Conservation (phyloP, 352 stramenopile genomes). For the Pythium chondricola region DNA sequence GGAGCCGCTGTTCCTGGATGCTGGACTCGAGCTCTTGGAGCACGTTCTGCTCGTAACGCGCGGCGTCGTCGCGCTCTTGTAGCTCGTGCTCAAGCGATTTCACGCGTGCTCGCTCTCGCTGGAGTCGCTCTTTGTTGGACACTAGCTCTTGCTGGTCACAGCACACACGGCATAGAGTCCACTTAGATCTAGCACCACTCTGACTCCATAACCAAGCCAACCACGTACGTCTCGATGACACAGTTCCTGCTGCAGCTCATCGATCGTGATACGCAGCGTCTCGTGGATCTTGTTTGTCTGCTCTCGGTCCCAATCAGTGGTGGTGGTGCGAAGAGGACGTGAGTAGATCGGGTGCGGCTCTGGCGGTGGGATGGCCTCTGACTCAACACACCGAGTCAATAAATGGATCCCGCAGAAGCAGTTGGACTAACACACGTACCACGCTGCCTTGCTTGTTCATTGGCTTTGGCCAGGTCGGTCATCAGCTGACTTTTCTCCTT, state of each 20-base stretch:
- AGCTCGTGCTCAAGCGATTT: slow-evolving; percentile 56
- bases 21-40: slow-evolving; percentile 44
- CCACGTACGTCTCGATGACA: slow-evolving; percentile 43
- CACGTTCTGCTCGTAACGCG: slow-evolving; percentile 23
- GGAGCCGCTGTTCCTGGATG: slow-evolving; percentile 46
- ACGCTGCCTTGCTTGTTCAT: not conserved
- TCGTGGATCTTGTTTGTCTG: slow-evolving; percentile 64
- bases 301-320: slow-evolving; percentile 56
- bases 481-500: slow-evolving; percentile 55
- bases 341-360: not conserved
- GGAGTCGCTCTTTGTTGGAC: slow-evolving; percentile 37
- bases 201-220: too few relatives aligned
- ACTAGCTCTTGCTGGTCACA: slow-evolving; percentile 31
- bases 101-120: slow-evolving; percentile 43
- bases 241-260: slow-evolving; percentile 78
- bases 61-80: slow-evolving; percentile 30
- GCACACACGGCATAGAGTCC: not conserved
- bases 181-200: too few relatives aligned
- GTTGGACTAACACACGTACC: not conserved
- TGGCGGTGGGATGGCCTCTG: not conserved
- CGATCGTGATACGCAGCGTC: slow-evolving; percentile 63
- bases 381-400: not conserved
- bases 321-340: not conserved
- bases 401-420: not conserved
- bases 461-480: too few relatives aligned